Conservation (phyloP, 2,329 filamentous ascomycete genomes). For the Hymenoscyphus linearis region DNA sequence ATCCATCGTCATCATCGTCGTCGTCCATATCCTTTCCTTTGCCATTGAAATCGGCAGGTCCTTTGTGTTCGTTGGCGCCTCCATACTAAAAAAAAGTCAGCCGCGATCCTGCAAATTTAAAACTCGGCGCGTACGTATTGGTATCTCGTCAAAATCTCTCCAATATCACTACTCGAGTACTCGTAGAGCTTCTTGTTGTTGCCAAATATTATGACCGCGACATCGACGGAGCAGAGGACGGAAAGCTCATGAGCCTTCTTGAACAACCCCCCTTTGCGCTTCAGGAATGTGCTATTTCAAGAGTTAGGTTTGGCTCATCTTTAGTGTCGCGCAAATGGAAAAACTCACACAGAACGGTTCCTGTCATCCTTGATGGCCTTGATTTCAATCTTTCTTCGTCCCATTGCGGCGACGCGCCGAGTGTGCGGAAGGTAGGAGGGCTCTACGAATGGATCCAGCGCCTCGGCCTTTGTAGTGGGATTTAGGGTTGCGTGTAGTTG, state of each 20-base stretch:
- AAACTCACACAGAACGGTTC: conserved; percentile 84
- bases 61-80: conserved; percentile 91
- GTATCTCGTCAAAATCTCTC: conserved; percentile 80
- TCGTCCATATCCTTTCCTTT: conserved; percentile 67
- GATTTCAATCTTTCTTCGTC: conserved; percentile 98
- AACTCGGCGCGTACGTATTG: conserved; percentile 67
- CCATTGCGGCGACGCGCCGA: conserved; percentile 57
- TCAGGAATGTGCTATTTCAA: conserved; percentile 77
- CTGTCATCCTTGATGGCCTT: conserved; percentile 98
- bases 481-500: not conserved
- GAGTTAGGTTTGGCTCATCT: not conserved
- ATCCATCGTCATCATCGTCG: conserved; percentile 73
- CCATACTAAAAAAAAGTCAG: conserved; percentile 61
- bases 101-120: not conserved
- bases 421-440: conserved; percentile 23
- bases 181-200: conserved; percentile 99
- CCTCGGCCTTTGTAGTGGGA: conserved; percentile 15
- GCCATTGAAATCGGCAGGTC: conserved; percentile 84
- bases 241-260: conserved; percentile 99
- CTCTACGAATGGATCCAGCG: conserved; percentile 30
- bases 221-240: conserved; percentile 95
- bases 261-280: conserved; percentile 97
- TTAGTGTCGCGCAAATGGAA: conserved; percentile 1
- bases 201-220: conserved; percentile 97
- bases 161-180: conserved; percentile 92